Conservation (phyloP, 2,329 filamentous ascomycete genomes). For the Aspergillus quadrilineatus region DNA sequence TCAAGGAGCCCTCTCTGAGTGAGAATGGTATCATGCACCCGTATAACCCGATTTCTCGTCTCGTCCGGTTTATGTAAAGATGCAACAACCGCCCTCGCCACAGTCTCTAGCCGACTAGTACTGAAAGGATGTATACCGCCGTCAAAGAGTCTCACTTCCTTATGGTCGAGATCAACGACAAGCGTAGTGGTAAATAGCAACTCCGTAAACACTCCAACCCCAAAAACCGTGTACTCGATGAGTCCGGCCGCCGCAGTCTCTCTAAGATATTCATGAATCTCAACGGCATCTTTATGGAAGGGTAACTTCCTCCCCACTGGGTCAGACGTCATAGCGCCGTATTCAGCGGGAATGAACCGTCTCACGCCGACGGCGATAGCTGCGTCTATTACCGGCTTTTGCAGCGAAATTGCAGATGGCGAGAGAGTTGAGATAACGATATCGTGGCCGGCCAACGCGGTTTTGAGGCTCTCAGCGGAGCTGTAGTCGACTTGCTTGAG, state of each 20-base stretch:
- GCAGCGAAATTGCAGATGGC: not conserved
- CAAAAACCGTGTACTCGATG: constrained; percentile 8
- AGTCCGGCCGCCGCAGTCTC: not conserved
- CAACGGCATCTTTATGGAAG: not conserved
- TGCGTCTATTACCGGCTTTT: constrained; percentile 5
- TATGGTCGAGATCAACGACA: not conserved
- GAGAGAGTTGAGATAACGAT: constrained; percentile 1
- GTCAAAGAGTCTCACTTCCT: not conserved
- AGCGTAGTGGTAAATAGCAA: not conserved
- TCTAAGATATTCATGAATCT: not conserved
- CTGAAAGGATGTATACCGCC: not conserved
- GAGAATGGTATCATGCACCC: constrained; percentile 1
- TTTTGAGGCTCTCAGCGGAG: not conserved
- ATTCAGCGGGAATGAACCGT: constrained; percentile 12
- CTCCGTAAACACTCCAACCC: not conserved
- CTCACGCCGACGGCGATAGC: not conserved
- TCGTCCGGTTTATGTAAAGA: not conserved
- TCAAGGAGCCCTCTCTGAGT: not conserved
- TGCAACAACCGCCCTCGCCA: constrained; percentile 4
- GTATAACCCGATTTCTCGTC: constrained; percentile 3
- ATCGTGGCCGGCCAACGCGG: not conserved
- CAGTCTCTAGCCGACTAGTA: not conserved
- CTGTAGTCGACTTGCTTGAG: constrained; percentile 4
- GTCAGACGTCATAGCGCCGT: constrained; percentile 1
- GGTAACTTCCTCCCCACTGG: not conserved